phyloP scores from a whole-genome alignment of 768 basidiomycete species.

The Cyclocybe aegerita region DNA sequence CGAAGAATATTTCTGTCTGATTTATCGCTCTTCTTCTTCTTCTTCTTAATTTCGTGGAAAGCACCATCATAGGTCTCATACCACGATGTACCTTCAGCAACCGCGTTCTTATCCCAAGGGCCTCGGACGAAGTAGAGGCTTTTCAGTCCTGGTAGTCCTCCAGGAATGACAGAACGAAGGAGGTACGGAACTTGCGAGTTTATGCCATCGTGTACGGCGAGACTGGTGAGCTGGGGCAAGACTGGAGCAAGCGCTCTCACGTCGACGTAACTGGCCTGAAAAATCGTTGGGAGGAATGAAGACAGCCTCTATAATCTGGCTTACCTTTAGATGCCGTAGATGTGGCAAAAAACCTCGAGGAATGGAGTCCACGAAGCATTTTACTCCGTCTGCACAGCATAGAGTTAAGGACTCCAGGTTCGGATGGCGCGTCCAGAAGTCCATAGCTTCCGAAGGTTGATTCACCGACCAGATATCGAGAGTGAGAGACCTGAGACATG shows the following conservation, averaged over 20 bases:
- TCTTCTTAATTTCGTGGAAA: not conserved
- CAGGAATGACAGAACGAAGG: not conserved
- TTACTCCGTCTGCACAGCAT: not conserved
- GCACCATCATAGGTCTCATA: not conserved
- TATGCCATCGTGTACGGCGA: not conserved
- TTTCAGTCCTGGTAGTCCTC: not conserved
- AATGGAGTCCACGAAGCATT: not conserved
- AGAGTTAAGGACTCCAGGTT: constrained; percentile 5
- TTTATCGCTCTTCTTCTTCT: too few relatives aligned
- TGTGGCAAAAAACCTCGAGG: not conserved
- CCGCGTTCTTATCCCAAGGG: not conserved
- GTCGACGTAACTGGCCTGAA: not conserved
- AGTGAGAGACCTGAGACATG: not conserved
- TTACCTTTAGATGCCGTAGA: constrained; percentile 8
- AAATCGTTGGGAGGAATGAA: too few relatives aligned
- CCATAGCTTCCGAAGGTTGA: constrained; percentile 5
- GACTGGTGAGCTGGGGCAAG: not conserved
- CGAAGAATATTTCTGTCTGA: too few relatives aligned
- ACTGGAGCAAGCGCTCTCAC: not conserved
- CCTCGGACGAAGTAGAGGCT: not conserved
- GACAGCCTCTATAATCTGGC: too few relatives aligned
- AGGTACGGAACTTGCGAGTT: not conserved
- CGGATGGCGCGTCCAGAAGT: constrained; percentile 14
- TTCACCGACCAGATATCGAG: not conserved
- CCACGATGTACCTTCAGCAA: not conserved